Evolutionary conservation across 2,329 filamentous ascomycete species (phyloP).

Genomic region (Tolypocladium guangdongense): DNA sequence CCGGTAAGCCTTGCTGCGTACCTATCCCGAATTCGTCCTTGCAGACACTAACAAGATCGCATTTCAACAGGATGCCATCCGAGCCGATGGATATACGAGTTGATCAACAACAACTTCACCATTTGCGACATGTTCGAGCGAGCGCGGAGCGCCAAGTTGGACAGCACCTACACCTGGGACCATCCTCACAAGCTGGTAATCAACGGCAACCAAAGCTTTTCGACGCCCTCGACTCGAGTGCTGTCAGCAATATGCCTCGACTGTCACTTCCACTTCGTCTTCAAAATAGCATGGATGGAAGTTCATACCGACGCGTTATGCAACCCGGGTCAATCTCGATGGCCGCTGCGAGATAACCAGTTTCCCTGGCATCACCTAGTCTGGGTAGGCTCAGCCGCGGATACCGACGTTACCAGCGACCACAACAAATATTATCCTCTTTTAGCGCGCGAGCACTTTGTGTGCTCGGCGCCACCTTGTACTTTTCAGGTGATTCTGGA

Average conservation of each 20-base stretch:
- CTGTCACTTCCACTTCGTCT: conserved; percentile 31
- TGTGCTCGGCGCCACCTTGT: conserved; percentile 31
- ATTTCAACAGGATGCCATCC: conserved; percentile 22
- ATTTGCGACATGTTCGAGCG: conserved; percentile 24
- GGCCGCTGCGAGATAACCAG: conserved; percentile 21
- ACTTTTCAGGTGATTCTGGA: conserved; percentile 33
- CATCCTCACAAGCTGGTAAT: conserved; percentile 25
- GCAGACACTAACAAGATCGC: neutral
- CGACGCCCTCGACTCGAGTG: conserved; percentile 12
- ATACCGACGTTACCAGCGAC: conserved; percentile 12
- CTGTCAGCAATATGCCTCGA: conserved; percentile 28
- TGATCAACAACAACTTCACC: conserved; percentile 25
- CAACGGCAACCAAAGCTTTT: conserved; percentile 28
- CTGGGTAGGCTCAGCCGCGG: conserved; percentile 21
- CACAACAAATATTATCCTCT: conserved; percentile 27
- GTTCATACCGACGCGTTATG: conserved; percentile 17
- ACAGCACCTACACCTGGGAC: conserved; percentile 20
- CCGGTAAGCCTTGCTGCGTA: conserved; percentile 12
- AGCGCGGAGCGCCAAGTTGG: conserved; percentile 17
- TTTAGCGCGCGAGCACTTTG: conserved; percentile 23
- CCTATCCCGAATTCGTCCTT: neutral
- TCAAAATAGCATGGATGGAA: conserved; percentile 24
- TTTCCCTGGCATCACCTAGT: conserved; percentile 29
- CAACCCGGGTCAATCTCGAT: conserved; percentile 17
- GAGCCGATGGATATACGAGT: conserved; percentile 29